phyloP scores from a whole-genome alignment of 768 basidiomycete genomes.

The Amanita rubescens region DNA sequence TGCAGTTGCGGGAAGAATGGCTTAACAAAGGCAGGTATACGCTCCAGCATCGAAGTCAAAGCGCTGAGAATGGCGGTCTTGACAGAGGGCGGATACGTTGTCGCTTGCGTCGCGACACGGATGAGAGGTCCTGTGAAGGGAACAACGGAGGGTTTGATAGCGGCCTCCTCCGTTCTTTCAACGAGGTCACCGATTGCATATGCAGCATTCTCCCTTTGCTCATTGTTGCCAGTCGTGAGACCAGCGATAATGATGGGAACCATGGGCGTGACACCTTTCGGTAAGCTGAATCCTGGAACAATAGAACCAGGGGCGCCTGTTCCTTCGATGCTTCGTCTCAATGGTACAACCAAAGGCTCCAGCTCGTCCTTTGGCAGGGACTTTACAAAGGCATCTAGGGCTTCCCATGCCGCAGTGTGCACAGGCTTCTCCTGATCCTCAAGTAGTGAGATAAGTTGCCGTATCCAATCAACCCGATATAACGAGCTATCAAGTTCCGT shows the following conservation, averaged over 20 bases:
- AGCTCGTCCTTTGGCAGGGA: constrained; percentile 88
- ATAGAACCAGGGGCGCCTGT: constrained; percentile 68
- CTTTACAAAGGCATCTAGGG: constrained; percentile 85
- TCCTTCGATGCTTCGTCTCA: constrained; percentile 82
- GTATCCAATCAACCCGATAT: constrained; percentile 92
- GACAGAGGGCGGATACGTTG: constrained; percentile 86
- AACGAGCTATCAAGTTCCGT: constrained; percentile 75
- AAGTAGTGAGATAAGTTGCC: constrained; percentile 75
- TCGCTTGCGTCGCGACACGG: constrained; percentile 85
- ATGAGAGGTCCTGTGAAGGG: constrained; percentile 95
- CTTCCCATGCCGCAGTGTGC: constrained; percentile 74
- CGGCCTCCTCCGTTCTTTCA: constrained; percentile 66
- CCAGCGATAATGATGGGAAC: constrained; percentile 89
- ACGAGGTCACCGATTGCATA: constrained; percentile 96
- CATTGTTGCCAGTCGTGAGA: constrained; percentile 90
- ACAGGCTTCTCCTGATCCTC: constrained; percentile 74
- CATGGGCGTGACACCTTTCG: constrained; percentile 76
- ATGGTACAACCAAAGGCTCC: constrained; percentile 83
- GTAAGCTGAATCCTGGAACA: constrained; percentile 82
- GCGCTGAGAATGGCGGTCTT: constrained; percentile 88
- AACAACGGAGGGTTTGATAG: constrained; percentile 94
- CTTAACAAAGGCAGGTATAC: constrained; percentile 84
- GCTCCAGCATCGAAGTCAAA: constrained; percentile 75
- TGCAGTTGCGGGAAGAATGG: constrained; percentile 99
- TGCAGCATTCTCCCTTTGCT: constrained; percentile 91